These are phyloP conservation scores for Suillus cothurnatus DNA, from an alignment of 768 basidiomycete genomes.

Conservation along the genomic window DNA sequence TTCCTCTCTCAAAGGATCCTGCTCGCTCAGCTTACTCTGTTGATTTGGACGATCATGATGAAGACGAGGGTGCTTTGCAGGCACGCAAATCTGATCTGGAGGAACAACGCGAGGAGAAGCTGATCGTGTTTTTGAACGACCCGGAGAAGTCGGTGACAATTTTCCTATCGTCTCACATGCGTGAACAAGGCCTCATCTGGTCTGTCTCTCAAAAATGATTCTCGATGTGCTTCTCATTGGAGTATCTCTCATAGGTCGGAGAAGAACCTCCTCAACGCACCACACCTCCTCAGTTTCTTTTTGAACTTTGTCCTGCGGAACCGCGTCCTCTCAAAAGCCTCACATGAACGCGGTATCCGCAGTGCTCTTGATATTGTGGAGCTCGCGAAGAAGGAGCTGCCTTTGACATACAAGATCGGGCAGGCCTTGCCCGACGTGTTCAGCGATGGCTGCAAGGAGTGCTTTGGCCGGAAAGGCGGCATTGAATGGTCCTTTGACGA, in stretches of 20 bases:
- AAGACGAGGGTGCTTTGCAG: constrained; percentile 39
- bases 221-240: neutral
- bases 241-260: constrained; percentile 40
- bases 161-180: constrained; percentile 72
- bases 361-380: constrained; percentile 47
- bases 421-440: constrained; percentile 46
- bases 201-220: constrained; percentile 30
- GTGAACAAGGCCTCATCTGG: constrained; percentile 71
- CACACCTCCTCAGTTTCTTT: constrained; percentile 62
- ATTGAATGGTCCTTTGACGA: constrained; percentile 34
- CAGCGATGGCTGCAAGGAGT: constrained; percentile 47
- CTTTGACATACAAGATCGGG: constrained; percentile 42
- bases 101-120: constrained; percentile 43
- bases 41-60: constrained; percentile 23
- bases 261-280: constrained; percentile 49
- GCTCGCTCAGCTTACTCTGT: constrained; percentile 19
- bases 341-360: constrained; percentile 47
- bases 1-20: constrained; percentile 25
- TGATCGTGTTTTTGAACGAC: constrained; percentile 58
- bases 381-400: constrained; percentile 44
- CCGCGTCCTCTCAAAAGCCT: constrained; percentile 50
- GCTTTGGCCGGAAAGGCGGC: constrained; percentile 52
- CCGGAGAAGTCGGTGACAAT: constrained; percentile 60
- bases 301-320: constrained; percentile 61
- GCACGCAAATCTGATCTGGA: constrained; percentile 36